Base-by-base conservation (phyloP, 345 rosid genomes). In the Geranium rotundifolium region DNA sequence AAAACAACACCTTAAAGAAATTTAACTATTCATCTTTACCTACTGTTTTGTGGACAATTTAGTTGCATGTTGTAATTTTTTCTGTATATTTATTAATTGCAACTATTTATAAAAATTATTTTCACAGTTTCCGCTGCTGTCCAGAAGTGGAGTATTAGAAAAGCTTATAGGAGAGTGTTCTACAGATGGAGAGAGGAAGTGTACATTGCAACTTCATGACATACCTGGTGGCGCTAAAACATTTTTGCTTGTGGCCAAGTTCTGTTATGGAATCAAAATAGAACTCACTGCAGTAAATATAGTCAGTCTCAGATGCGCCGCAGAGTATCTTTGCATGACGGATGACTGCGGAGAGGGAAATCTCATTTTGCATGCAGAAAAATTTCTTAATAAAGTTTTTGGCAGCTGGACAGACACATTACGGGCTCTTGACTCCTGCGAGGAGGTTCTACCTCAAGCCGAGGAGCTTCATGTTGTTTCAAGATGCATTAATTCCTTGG, bases 281-380 rank as follows among this genome's bases (percentile, higher is more conserved):
- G 90, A 89, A 58, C 83, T 92, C 75, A 81, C 75, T 0, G 73
- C 96, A 29, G 60, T 63, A 55, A 92, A 84, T 63, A 68, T 86
- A 2, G 88, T 84, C 29, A 72, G 81, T 59, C 91, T 87, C 10
- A 76, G 96, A 66, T 92, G 98, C 58, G 96, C 95, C 13, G 90
- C 96, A 4, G 97, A 89, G 81, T 87, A 84, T 77, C 88, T 92
- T 34, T 77, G 68, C 19, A 92, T 92, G 97, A 81, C 59, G 13
- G 96, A 92, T 49, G 87, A 84, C 20, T 82, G 76, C 14, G 87
- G 86, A 41, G 90, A 80, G 52, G 76, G 79, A 59, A 92, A 92
- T 71, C 95, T 92, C 75, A 82, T 89, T 17, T 15, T 60, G 29
- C 88, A 76, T 67, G 79, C 96, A 0, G 98, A 89, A 69, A 78